Base-by-base conservation (phyloP, 306 rosid genomes). In the Lathyrus oleraceus region DNA sequence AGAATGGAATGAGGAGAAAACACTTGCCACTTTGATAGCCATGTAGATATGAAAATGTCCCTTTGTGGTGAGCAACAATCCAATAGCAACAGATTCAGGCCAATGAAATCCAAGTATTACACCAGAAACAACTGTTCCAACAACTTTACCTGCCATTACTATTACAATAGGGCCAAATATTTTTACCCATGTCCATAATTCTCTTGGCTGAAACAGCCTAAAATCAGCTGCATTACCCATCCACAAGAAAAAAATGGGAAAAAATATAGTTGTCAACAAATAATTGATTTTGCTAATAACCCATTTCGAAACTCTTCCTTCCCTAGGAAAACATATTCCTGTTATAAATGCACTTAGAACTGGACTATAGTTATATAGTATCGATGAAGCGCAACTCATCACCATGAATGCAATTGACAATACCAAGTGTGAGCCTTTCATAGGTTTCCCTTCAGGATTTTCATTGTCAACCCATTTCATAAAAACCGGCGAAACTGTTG, bases 231-330 rank as follows among this genome's bases (percentile, higher is more conserved):
- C 92, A 72, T 57, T 84, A 20, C 99, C 98, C 96, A 90, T 83
- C 98, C 98, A 94, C 73, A 94, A 65, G 90, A 90, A 94, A 76
- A 94, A 94, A 0, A 94, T 75, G 6, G 98, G 98, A 61, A 81
- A 85, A 76, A 87, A 94, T 51, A 94, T 61, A 28, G 88, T 78
- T 32, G 72, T 67, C 19, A 94, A 61, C 78, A 90, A 11, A 57
- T 88, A 94, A 51, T 94, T 94, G 73, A 91, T 83, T 75, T 87
- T 94, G 61, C 74, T 71, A 57, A 94, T 57, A 14, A 88, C 76
- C 99, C 96, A 94, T 75, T 87, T 90, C 0, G 99, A 91, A 45
- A 91, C 83, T 70, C 99, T 80, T 0, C 99, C 99, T 51, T 87
- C 91, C 10, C 92, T 40, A 17, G 97, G 99, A 27, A 94, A 67